These are phyloP conservation scores for Lactarius tabidus DNA, from an alignment of 768 basidiomycete genomes.

Conservation along the genomic window DNA sequence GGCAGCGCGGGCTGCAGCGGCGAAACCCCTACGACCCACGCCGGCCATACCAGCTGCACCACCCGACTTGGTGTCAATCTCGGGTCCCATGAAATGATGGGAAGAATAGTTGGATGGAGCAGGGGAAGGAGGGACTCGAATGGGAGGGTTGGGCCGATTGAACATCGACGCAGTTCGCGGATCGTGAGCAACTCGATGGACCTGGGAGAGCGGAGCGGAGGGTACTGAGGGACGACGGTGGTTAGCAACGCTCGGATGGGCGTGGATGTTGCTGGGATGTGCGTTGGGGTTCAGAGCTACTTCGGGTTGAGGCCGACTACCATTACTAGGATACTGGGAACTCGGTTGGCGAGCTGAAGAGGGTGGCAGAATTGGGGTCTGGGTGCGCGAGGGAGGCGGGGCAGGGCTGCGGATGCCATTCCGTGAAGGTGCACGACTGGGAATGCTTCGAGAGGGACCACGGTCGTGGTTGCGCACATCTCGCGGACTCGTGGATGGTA, in stretches of 20 bases:
- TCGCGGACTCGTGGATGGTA: background rate
- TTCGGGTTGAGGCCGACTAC: background rate
- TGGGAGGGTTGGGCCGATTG: background rate
- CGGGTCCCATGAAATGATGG: conserved; percentile 26
- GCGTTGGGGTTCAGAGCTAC: background rate
- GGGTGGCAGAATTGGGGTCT: background rate
- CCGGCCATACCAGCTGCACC: conserved; percentile 88
- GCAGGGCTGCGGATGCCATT: conserved; percentile 7
- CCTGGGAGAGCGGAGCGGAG: conserved; percentile 6
- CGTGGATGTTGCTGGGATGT: conserved; percentile 21
- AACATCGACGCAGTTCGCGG: conserved; percentile 8
- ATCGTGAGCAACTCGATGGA: background rate
- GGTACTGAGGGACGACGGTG: conserved; percentile 19
- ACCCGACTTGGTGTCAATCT: conserved; percentile 66
- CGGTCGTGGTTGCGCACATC: background rate
- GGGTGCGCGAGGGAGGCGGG: conserved; percentile 3
- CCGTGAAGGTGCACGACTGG: conserved; percentile 3
- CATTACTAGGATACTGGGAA: background rate
- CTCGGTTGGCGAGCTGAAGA: background rate
- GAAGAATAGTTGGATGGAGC: conserved; percentile 16
- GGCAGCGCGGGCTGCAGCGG: conserved; percentile 65
- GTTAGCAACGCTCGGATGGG: conserved; percentile 26
- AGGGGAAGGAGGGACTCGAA: conserved; percentile 12
- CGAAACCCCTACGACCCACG: conserved; percentile 80
- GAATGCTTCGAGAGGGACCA: background rate